These are phyloP conservation scores for Jackrogersella minutella DNA, from an alignment of 495 filamentous ascomycete species.

Conservation along the genomic window DNA sequence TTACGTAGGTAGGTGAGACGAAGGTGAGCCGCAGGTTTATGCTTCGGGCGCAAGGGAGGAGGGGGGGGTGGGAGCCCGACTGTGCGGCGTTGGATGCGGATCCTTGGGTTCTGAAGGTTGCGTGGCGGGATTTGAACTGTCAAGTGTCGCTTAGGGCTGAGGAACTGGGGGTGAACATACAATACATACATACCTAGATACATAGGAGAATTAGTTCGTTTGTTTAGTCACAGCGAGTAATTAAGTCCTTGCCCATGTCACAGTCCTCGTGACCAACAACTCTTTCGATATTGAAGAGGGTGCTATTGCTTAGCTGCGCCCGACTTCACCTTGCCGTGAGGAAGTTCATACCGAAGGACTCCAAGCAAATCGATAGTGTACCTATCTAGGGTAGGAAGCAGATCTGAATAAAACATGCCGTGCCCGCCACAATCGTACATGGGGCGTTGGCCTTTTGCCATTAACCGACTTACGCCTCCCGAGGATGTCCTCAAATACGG, in stretches of 20 bases:
- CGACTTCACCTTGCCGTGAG: too few relatives aligned
- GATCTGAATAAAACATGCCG: not conserved
- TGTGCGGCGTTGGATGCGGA: constrained; percentile 4
- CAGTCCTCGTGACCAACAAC: too few relatives aligned
- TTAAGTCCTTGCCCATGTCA: too few relatives aligned
- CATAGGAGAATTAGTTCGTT: too few relatives aligned
- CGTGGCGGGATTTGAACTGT: not conserved
- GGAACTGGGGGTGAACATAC: too few relatives aligned
- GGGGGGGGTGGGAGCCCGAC: not conserved
- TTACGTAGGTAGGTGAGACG: not conserved
- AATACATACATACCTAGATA: too few relatives aligned
- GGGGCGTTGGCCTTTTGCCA: not conserved
- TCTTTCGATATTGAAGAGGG: too few relatives aligned
- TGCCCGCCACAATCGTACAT: too few relatives aligned
- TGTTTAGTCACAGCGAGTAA: too few relatives aligned
- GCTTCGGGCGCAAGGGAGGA: not conserved
- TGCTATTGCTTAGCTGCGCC: too few relatives aligned
- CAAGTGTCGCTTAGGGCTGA: not conserved
- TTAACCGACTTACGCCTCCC: not conserved
- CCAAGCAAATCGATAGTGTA: too few relatives aligned
- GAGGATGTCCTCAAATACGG: not conserved
- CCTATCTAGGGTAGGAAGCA: not conserved
- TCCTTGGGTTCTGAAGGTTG: not conserved
- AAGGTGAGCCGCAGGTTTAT: not conserved
- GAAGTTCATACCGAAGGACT: too few relatives aligned